phyloP scores from a whole-genome alignment of 106 monocot species.

The Posidonia australis region DNA sequence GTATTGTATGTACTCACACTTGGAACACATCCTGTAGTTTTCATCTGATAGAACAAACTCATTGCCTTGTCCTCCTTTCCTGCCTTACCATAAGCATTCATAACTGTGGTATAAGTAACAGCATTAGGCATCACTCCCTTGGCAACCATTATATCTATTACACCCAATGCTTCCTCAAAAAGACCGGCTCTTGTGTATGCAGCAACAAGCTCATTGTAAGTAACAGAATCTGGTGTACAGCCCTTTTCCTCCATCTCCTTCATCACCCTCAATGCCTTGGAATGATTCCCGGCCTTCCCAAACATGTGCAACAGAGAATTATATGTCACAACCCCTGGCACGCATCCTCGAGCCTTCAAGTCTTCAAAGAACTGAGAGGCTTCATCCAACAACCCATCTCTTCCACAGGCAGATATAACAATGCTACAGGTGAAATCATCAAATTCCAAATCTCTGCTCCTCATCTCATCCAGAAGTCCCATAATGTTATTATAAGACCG shows the following conservation, averaged over 20 bases:
- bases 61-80: constrained; percentile 64
- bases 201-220: constrained; percentile 84
- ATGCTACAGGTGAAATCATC: constrained; percentile 93
- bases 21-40: constrained; percentile 59
- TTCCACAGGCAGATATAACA: constrained; percentile 75
- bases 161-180: constrained; percentile 42
- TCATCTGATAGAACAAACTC: constrained; percentile 47
- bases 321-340: constrained; percentile 61
- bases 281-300: constrained; percentile 69
- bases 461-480: constrained; percentile 63
- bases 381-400: constrained; percentile 66
- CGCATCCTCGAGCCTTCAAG: constrained; percentile 40
- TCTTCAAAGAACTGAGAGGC: constrained; percentile 51
- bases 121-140: constrained; percentile 72
- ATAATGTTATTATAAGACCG: constrained; percentile 51
- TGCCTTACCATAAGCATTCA: constrained; percentile 63
- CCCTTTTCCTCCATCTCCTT: constrained; percentile 71
- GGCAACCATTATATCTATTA: constrained; percentile 56
- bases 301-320: constrained; percentile 75
- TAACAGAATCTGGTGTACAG: constrained; percentile 49
- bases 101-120: constrained; percentile 76
- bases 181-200: constrained; percentile 71
- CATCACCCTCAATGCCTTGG: constrained; percentile 42
- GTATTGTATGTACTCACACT: constrained; percentile 79
- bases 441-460: constrained; percentile 29